Evolutionary conservation across 2,329 filamentous ascomycete genomes (phyloP).

Genomic region (Lizonia empirigonia): DNA sequence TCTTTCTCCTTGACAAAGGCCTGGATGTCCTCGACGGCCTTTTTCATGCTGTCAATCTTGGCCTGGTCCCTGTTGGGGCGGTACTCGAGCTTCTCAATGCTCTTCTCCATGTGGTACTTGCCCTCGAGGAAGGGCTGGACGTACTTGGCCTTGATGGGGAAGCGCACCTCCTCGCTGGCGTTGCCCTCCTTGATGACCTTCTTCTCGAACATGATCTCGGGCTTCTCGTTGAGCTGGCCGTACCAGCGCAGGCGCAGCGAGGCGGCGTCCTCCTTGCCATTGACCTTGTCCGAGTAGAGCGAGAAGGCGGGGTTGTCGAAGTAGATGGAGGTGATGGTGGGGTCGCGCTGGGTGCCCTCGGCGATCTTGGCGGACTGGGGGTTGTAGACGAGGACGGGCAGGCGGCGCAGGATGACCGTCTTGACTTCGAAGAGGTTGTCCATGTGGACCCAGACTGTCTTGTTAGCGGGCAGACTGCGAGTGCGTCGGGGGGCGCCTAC

Average conservation of each 20-base stretch:
- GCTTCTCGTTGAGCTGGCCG: slow-evolving; percentile 77
- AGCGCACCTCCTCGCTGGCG: slow-evolving; percentile 76
- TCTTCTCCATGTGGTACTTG: slow-evolving; percentile 91
- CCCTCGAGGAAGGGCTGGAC: slow-evolving; percentile 84
- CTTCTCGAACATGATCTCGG: slow-evolving; percentile 85
- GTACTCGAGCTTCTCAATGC: slow-evolving; percentile 80
- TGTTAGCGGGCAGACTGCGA: not conserved
- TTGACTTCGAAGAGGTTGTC: slow-evolving; percentile 98
- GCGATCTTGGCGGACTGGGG: slow-evolving; percentile 82
- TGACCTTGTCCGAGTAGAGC: slow-evolving; percentile 85
- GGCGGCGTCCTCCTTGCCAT: slow-evolving; percentile 73
- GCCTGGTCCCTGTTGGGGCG: slow-evolving; percentile 70
- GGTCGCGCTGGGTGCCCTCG: slow-evolving; percentile 77
- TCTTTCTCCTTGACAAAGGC: slow-evolving; percentile 76
- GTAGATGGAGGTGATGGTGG: slow-evolving; percentile 92
- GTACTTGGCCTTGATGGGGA: slow-evolving; percentile 93
- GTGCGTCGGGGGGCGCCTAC: slow-evolving; percentile 53
- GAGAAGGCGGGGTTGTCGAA: slow-evolving; percentile 89
- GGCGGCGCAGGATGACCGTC: slow-evolving; percentile 86
- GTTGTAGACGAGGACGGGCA: slow-evolving; percentile 93
- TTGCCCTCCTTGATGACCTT: slow-evolving; percentile 82
- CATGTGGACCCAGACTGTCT: slow-evolving; percentile 85
- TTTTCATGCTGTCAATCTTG: slow-evolving; percentile 71
- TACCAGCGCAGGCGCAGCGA: slow-evolving; percentile 92
- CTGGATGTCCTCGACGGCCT: slow-evolving; percentile 77